Conservation (phyloP, 2,329 filamentous ascomycete genomes). For the Aspergillus pseudoterreus region DNA sequence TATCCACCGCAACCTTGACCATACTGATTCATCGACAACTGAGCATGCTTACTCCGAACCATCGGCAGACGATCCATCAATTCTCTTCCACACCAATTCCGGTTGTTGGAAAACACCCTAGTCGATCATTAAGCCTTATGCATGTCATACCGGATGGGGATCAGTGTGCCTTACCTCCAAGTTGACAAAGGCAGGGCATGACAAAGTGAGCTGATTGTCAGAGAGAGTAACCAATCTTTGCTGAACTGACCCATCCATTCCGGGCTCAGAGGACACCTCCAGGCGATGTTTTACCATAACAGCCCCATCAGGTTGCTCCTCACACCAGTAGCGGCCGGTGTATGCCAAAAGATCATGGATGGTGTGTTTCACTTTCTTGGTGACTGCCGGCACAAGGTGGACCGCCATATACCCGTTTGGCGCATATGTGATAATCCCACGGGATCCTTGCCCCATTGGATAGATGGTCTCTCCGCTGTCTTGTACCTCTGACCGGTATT, state of each 20-base stretch:
- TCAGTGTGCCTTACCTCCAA: background rate
- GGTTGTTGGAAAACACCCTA: background rate
- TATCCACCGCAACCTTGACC: too few relatives aligned
- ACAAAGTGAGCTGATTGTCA: background rate
- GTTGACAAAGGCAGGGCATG: background rate
- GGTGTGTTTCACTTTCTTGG: background rate
- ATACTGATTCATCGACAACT: background rate
- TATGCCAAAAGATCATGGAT: conserved; percentile 1
- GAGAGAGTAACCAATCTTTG: background rate
- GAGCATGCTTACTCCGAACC: background rate
- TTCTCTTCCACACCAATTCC: background rate
- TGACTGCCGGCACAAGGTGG: background rate
- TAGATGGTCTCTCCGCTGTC: background rate
- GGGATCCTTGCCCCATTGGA: background rate
- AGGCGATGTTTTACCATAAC: background rate
- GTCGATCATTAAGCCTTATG: background rate
- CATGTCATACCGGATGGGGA: background rate
- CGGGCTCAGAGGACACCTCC: conserved; percentile 1
- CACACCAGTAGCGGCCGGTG: background rate
- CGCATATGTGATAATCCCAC: background rate
- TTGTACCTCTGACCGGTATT: background rate
- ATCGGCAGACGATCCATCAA: background rate
- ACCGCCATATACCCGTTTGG: background rate
- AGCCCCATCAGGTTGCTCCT: background rate
- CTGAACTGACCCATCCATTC: background rate